A percentile compares a stretch with the other conserved stretches of the same genome.
phyloP scores from a whole-genome alignment of 2,329 filamentous ascomycete genomes.

The Neocatenulostroma microsporum region DNA sequence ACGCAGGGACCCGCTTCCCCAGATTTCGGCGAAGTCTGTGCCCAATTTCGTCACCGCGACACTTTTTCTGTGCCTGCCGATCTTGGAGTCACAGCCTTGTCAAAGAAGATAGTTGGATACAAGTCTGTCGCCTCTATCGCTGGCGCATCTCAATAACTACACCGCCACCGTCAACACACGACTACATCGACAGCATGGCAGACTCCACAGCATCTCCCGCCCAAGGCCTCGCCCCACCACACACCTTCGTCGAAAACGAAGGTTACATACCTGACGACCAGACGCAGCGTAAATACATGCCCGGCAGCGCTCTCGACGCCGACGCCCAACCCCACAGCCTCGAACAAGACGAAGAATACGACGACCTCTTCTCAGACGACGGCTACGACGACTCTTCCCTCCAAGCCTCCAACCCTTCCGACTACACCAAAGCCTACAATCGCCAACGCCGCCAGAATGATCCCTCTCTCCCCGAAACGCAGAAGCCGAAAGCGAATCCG shows the following conservation, averaged over 20 bases:
- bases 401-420: conserved; percentile 50
- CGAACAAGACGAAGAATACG: conserved; percentile 45
- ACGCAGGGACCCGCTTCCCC: conserved; percentile 1
- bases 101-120: too few species aligned
- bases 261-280: conserved; percentile 23
- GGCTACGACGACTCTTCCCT: conserved; percentile 55
- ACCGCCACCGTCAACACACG: background rate
- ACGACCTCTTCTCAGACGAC: conserved; percentile 54
- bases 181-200: conserved; percentile 12
- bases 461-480: conserved; percentile 39
- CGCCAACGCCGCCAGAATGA: conserved; percentile 65
- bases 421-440: conserved; percentile 83
- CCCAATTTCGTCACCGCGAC: conserved; percentile 1
- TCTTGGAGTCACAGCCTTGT: too few species aligned
- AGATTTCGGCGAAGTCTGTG: too few species aligned
- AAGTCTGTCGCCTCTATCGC: too few species aligned
- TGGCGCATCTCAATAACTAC: background rate
- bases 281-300: conserved; percentile 17
- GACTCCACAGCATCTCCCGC: conserved; percentile 15
- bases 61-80: background rate
- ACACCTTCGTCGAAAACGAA: conserved; percentile 26
- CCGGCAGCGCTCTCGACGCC: conserved; percentile 19
- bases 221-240: conserved; percentile 19
- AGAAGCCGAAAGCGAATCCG: conserved; percentile 63
- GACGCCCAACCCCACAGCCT: conserved; percentile 14